phyloP scores from a whole-genome alignment of 768 basidiomycete species.

The Dioszegia hungarica region DNA sequence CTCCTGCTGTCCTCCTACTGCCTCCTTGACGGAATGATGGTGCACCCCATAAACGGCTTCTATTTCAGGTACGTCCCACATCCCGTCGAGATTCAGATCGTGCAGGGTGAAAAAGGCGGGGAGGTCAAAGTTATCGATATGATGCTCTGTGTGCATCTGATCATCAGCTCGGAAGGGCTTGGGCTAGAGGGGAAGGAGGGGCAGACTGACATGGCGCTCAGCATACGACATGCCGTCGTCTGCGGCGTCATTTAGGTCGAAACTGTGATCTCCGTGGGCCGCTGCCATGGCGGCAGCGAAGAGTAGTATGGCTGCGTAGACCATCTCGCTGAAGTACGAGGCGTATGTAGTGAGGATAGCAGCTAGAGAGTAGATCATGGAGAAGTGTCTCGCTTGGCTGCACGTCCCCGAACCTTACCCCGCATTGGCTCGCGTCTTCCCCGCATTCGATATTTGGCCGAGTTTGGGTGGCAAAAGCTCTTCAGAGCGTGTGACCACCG shows the following conservation, averaged over 20 bases:
- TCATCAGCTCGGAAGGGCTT: neutral
- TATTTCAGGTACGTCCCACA: constrained; percentile 80
- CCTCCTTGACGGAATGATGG: constrained; percentile 76
- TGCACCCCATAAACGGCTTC: constrained; percentile 95
- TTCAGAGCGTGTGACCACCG: too few relatives aligned
- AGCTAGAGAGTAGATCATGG: too few relatives aligned
- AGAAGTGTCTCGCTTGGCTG: neutral
- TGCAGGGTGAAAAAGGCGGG: constrained; percentile 93
- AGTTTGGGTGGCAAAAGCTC: too few relatives aligned
- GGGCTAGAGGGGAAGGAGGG: neutral
- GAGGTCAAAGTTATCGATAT: constrained; percentile 60
- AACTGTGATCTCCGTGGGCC: constrained; percentile 64
- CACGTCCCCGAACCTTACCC: neutral
- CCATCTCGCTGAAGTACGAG: too few relatives aligned
- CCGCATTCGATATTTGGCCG: too few relatives aligned
- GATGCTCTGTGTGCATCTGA: constrained; percentile 46
- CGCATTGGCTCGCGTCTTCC: neutral
- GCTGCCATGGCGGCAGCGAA: constrained; percentile 29
- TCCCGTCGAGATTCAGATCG: constrained; percentile 79
- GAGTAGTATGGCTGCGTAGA: too few relatives aligned
- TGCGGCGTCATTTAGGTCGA: constrained; percentile 54
- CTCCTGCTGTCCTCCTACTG: constrained; percentile 54
- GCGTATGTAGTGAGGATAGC: too few relatives aligned
- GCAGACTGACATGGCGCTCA: constrained; percentile 72
- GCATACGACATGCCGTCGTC: constrained; percentile 73